Base-by-base conservation (phyloP, 2,329 filamentous ascomycete species). In the Apiospora saccharicola region DNA sequence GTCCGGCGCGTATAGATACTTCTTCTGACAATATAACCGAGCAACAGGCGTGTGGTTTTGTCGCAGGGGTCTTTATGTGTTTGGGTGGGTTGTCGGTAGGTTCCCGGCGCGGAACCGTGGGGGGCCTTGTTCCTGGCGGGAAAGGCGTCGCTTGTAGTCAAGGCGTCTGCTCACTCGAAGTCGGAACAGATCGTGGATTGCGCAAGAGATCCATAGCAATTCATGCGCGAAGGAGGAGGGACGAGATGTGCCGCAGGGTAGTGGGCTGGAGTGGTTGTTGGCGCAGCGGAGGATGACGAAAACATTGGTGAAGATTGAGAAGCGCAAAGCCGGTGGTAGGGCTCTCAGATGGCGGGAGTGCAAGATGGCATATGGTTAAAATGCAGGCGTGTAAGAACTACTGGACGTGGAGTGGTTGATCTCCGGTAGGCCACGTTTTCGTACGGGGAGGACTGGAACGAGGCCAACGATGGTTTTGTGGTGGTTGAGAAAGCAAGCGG, bases 151-250 rank as follows among this genome's bases (percentile, higher is more conserved):
- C 77, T 41, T 41, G 37, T 41, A 41, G 68, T 53, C 68, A 53
- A 68, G 74, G 72, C 74, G 72, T 73, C 73, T 75, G 77, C 79
- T 81, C 79, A 80, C 80, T 80, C 78, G 75, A 77, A 80, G 73
- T 79, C 77, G 75, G 74, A 74, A 69, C 76, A 75, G 73, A 51
- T 71, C 68, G 74, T 74, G 71, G 71, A 72, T 75, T 74, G 73
- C 73, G 77, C 74, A 73, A 75, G 80, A 78, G 75, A 78, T 77
- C 80, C 80, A 81, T 81, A 80, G 73, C 76, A 78, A 71, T 77
- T 76, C 73, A 73, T 71, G 74, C 72, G 71, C 70, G 41, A 68
- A 61, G 74, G 71, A 71, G 74, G 61, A 71, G 69, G 73, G 73
- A 72, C 74, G 68, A 72, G 69, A 75, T 70, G 76, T 75, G 75